Base-by-base conservation (phyloP, 2,329 filamentous ascomycete genomes). In the Calonectria pteridis region DNA sequence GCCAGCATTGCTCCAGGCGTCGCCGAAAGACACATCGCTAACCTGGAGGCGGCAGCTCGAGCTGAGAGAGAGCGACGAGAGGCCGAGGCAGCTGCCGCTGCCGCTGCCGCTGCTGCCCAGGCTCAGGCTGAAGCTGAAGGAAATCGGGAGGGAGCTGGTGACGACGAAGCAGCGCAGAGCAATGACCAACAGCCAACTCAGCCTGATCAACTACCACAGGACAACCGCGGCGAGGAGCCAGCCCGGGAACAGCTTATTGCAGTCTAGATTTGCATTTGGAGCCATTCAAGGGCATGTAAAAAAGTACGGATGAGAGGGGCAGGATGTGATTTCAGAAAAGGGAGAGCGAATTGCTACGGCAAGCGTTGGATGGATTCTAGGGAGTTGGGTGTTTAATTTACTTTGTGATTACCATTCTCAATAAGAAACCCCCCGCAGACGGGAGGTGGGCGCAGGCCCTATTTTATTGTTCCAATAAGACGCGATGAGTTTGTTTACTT, bases 1-100 rank as follows among this genome's bases (percentile, higher is more conserved):
- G 92, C 92, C 26, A 93, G 92, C 80, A 88, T 93, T 73, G 90
- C 91, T 2, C 92, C 92, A 1, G 92, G 92, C 13, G 88, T 93
- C 29, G 91, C 91, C 0, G 92, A 93, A 82, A 85, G 91, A 63
- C 92, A 93, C 74, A 93, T 93, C 73, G 89, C 88, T 29, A 87
- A 89, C 55, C 81, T 91, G 3, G 89, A 91, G 77, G 89, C 87
- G 5, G 87, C 89, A 69, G 88, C 86, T 49, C 84, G 87, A 64
- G 85, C 82, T 2, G 88, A 88, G 76, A 81, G 84, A 50, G 83
- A 86, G 73, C 84, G 87, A 31, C 83, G 83, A 76, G 86, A 89
- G 72, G 85, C 84, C 1, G 87, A 84, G 16, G 84, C 83, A 51
- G 81, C 84, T 49, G 82, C 82, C 35, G 81, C 80, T 18, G 79